Evolutionary conservation across 495 filamentous ascomycete genomes (phyloP).

Genomic region (Hypoxylon trugodes): DNA sequence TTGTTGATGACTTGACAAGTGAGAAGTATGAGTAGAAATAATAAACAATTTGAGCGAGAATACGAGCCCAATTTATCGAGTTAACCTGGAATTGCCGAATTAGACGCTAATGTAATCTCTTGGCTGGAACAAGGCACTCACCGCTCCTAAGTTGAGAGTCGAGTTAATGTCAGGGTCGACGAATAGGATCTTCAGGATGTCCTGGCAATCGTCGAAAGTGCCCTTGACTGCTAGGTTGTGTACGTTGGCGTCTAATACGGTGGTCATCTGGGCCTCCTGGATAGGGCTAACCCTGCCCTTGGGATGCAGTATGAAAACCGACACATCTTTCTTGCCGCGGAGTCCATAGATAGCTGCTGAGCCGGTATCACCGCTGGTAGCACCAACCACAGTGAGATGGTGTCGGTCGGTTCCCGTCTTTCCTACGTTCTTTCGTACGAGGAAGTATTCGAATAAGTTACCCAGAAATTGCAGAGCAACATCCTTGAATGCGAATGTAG

Average conservation of each 20-base stretch:
- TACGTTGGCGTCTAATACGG: conserved; percentile 84
- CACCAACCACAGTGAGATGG: conserved; percentile 89
- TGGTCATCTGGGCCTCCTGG: conserved; percentile 96
- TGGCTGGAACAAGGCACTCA: too few relatives aligned
- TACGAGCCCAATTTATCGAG: conserved; percentile 89
- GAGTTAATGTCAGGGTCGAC: conserved; percentile 77
- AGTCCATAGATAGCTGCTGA: conserved; percentile 97
- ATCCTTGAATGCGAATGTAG: conserved; percentile 95
- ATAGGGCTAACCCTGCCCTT: conserved; percentile 84
- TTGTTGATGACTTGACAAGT: conserved; percentile 63
- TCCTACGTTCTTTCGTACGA: conserved; percentile 79
- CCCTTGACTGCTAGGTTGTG: conserved; percentile 87
- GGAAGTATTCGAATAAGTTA: conserved; percentile 96
- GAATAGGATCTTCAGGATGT: conserved; percentile 93
- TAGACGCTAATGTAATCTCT: too few relatives aligned
- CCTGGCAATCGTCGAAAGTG: conserved; percentile 96
- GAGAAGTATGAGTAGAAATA: conserved; percentile 92
- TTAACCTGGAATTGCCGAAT: too few relatives aligned
- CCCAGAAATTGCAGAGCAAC: conserved; percentile 90
- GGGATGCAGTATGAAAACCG: conserved; percentile 88
- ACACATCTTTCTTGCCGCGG: conserved; percentile 94
- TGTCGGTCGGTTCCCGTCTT: conserved; percentile 77
- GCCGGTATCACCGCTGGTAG: conserved; percentile 93
- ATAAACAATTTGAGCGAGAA: conserved; percentile 93
- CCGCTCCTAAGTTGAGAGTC: conserved; percentile 78